Conservation (phyloP, 495 filamentous ascomycete genomes). For the Tuber calosporum region DNA sequence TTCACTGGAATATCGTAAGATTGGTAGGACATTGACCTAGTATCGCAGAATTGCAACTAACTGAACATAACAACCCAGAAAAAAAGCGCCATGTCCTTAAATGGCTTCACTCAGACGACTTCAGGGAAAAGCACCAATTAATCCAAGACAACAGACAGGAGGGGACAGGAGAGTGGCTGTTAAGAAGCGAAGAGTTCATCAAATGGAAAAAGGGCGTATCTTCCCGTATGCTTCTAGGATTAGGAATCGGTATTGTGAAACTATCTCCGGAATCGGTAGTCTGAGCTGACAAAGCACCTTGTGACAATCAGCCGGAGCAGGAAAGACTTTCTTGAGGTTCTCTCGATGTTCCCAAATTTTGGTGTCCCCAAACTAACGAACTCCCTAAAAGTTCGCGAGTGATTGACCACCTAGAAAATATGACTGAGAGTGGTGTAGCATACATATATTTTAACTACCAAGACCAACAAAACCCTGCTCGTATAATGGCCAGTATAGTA, state of each 20-base stretch:
- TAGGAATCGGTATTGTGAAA: slow-evolving; percentile 25
- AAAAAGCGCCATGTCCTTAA: slow-evolving; percentile 13
- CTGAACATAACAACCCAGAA: not conserved
- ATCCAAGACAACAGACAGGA: slow-evolving; percentile 17
- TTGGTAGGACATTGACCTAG: not conserved
- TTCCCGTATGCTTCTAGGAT: slow-evolving; percentile 21
- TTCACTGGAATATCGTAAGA: not conserved
- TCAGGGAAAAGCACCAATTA: slow-evolving; percentile 15
- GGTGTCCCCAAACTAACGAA: not conserved
- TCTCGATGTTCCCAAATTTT: not conserved
- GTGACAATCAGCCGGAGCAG: slow-evolving; percentile 21
- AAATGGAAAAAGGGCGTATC: slow-evolving; percentile 9
- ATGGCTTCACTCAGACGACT: slow-evolving; percentile 21
- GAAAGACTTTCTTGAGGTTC: slow-evolving; percentile 31
- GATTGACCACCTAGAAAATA: slow-evolving; percentile 17
- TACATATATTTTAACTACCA: slow-evolving; percentile 32
- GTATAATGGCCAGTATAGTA: slow-evolving; percentile 18
- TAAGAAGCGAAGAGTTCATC: slow-evolving; percentile 12
- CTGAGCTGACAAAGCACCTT: slow-evolving; percentile 7
- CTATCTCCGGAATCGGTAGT: not conserved
- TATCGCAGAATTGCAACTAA: not conserved
- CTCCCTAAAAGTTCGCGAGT: slow-evolving; percentile 11
- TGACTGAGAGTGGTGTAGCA: slow-evolving; percentile 15
- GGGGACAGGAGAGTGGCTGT: slow-evolving; percentile 23
- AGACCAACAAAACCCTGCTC: slow-evolving; percentile 20